Percentiles rank a stretch among this genome's conserved stretches.
phyloP scores from a whole-genome alignment of 352 stramenopile genomes.

The Poterioochromonas sp. region DNA sequence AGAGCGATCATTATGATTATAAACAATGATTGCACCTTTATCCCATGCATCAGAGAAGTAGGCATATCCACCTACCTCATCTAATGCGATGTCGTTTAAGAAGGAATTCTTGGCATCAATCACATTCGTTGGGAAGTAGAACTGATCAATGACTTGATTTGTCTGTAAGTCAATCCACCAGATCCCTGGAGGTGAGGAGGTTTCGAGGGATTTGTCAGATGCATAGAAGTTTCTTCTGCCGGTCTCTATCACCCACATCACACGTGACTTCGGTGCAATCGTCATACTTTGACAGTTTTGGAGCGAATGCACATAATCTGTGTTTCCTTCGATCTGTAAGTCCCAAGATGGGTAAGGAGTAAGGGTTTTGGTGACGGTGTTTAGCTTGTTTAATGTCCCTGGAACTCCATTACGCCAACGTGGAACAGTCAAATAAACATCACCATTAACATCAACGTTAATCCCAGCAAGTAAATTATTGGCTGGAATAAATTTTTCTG shows the following conservation, averaged over 20 bases:
- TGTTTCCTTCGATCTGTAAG: neutral
- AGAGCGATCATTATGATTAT: neutral
- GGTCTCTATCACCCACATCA: neutral
- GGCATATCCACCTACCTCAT: neutral
- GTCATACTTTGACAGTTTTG: neutral
- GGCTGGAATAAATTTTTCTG: neutral
- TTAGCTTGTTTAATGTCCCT: neutral
- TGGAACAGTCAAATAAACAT: conserved; percentile 1
- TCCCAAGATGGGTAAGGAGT: neutral
- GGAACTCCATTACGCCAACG: neutral
- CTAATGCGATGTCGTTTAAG: conserved; percentile 9
- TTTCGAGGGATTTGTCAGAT: neutral
- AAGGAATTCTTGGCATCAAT: neutral
- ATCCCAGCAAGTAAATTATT: conserved; percentile 1
- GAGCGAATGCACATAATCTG: too few relatives aligned
- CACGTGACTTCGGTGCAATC: neutral
- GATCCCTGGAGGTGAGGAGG: neutral
- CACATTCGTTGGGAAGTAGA: neutral
- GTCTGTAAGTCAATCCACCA: neutral
- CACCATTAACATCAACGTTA: neutral
- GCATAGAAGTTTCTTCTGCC: neutral
- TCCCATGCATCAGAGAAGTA: conserved; percentile 7
- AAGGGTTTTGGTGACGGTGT: neutral
- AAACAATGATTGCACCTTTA: neutral
- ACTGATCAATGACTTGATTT: neutral